A percentile compares a stretch with the other conserved stretches of the same genome.
These are phyloP conservation scores for Acacia melanoxylon DNA, from an alignment of 306 rosid species.

Conservation along the genomic window DNA sequence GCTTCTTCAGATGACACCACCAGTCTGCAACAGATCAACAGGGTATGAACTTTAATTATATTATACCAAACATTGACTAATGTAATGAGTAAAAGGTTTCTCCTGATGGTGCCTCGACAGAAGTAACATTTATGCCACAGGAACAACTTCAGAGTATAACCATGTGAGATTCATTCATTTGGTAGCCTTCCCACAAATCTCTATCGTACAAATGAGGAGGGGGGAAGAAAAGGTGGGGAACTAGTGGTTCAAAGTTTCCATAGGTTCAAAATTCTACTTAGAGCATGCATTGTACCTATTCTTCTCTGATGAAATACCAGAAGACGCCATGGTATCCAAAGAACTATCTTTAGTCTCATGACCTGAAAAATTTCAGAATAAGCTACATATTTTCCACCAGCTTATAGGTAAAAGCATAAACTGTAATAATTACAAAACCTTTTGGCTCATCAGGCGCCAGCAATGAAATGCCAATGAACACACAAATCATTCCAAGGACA, in stretches of 20 bases:
- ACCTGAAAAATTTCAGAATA: constrained; percentile 51
- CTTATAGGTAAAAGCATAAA: constrained; percentile 14
- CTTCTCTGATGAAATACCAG: constrained; percentile 64
- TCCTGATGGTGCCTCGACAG: neutral
- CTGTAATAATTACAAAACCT: constrained; percentile 49
- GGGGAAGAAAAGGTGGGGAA: neutral
- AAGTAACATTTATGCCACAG: neutral
- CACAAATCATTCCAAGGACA: constrained; percentile 83
- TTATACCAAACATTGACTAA: neutral
- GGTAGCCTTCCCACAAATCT: neutral
- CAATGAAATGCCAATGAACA: constrained; percentile 89
- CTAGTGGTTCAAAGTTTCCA: neutral
- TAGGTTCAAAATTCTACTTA: neutral
- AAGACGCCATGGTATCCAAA: constrained; percentile 54
- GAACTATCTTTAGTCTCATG: constrained; percentile 67
- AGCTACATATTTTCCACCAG: constrained; percentile 31
- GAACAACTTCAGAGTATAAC: neutral
- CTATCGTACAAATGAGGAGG: neutral
- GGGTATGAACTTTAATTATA: constrained; percentile 17
- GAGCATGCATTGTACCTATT: constrained; percentile 55
- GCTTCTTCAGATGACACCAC: constrained; percentile 59
- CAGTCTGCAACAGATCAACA: constrained; percentile 43
- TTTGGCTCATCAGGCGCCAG: constrained; percentile 95
- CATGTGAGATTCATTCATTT: neutral
- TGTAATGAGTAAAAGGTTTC: neutral